phyloP scores from a whole-genome alignment of 257 asterid genomes.

The Solanum corneliomulleri region DNA sequence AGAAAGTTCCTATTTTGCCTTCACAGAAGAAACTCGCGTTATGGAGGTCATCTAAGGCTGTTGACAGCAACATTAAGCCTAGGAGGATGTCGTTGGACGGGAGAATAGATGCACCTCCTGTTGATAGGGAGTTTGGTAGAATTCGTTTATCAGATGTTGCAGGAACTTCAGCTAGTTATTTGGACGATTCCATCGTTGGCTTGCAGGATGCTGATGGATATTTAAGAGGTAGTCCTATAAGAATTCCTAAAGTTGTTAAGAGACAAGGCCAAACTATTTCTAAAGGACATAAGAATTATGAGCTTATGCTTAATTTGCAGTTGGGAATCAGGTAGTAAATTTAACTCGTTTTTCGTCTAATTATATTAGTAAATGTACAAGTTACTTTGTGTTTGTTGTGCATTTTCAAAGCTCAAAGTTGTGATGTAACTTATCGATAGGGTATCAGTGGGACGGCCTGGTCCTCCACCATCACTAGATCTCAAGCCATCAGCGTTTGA shows the following conservation, averaged over 20 bases:
- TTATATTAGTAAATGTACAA: not conserved
- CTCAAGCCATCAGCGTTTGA: not conserved
- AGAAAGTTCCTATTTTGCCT: slow-evolving; percentile 70
- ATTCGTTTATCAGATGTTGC: slow-evolving; percentile 52
- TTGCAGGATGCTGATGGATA: not conserved
- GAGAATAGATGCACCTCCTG: slow-evolving; percentile 43
- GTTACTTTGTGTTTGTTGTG: not conserved
- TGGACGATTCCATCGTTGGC: not conserved
- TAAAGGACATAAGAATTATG: slow-evolving; percentile 31
- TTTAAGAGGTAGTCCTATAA: slow-evolving; percentile 12
- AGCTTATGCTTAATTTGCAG: slow-evolving; percentile 30
- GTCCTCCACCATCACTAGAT: not conserved
- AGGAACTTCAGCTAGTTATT: slow-evolving; percentile 4
- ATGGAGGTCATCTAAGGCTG: slow-evolving; percentile 58
- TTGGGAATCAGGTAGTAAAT: slow-evolving; percentile 24
- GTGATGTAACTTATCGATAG: not conserved
- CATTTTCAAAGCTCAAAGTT: not conserved
- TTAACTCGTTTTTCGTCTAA: not conserved
- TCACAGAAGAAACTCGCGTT: slow-evolving; percentile 75
- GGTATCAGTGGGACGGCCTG: not conserved
- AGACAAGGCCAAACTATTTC: slow-evolving; percentile 28
- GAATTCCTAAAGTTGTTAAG: slow-evolving; percentile 23
- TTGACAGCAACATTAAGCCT: slow-evolving; percentile 27
- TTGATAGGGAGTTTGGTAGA: slow-evolving; percentile 50
- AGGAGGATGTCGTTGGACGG: slow-evolving; percentile 86